Percentiles rank a stretch among this genome's conserved stretches.
phyloP scores from a whole-genome alignment of 1,139 yeast species.

The Suhomyces maxii region DNA sequence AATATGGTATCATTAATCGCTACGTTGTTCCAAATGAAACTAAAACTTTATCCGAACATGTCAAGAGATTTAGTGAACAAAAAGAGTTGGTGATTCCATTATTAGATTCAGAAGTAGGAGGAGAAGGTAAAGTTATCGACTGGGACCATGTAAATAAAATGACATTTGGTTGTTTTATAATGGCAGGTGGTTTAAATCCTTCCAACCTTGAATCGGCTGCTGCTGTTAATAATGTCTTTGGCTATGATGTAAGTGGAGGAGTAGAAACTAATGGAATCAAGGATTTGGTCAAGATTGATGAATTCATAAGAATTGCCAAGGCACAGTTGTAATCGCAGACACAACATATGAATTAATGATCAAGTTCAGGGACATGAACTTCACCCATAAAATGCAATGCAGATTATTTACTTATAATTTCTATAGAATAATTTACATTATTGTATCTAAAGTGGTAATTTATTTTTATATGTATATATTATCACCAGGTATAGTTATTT shows the following conservation, averaged over 20 bases:
- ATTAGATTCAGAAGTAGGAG: slow-evolving; percentile 88
- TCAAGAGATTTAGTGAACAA: slow-evolving; percentile 13
- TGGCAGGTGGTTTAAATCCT: slow-evolving; percentile 90
- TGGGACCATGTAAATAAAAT: slow-evolving; percentile 52
- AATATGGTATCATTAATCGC: slow-evolving; percentile 69
- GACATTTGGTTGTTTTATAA: slow-evolving; percentile 49
- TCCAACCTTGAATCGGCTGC: slow-evolving; percentile 62
- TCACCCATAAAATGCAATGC: too few species aligned
- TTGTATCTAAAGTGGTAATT: background rate
- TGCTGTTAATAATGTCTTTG: slow-evolving; percentile 55
- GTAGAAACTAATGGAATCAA: slow-evolving; percentile 70
- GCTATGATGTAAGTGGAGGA: slow-evolving; percentile 95
- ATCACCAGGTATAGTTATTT: background rate
- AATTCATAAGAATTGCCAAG: slow-evolving; percentile 54
- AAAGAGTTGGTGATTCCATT: slow-evolving; percentile 48
- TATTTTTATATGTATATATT: too few species aligned
- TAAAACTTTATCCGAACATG: slow-evolving; percentile 22
- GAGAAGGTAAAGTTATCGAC: slow-evolving; percentile 78
- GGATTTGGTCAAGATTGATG: slow-evolving; percentile 59
- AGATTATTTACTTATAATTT: too few species aligned
- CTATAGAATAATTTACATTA: too few species aligned
- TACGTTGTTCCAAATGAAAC: slow-evolving; percentile 61
- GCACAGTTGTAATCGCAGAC: background rate
- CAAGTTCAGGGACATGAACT: too few species aligned
- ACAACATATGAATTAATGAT: too few species aligned